Base-by-base conservation (phyloP, 2,329 filamentous ascomycete genomes). In the Nigrospora osmanthi region DNA sequence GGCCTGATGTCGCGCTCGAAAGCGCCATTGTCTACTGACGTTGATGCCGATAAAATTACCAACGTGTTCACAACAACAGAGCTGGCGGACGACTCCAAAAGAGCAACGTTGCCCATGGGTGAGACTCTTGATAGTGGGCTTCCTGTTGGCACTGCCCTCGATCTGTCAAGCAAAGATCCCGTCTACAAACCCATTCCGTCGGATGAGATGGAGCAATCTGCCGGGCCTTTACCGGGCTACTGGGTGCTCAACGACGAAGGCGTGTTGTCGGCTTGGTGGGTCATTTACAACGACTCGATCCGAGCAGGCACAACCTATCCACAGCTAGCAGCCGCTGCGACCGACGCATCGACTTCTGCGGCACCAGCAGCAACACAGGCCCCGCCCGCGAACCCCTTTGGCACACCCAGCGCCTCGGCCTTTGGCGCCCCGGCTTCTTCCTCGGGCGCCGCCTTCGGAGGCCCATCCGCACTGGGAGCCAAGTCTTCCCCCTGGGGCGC, bases 221-320 rank as follows among this genome's bases (percentile, higher is more conserved):
- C 83, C 0, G 82, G 80, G 1, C 91, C 93, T 12, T 67, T 97
- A 10, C 93, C 93, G 6, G 88, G 83, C 11, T 72, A 95, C 36
- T 84, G 93, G 74, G 76, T 89, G 30, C 71, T 98, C 14, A 97
- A 94, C 48, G 84, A 95, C 52, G 88, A 96, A 57, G 93, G 93
- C 51, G 69, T 95, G 11, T 71, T 98, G 14, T 81, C 80, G 38
- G 77, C 82, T 12, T 98, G 91, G 89, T 96, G 91, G 88, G 68
- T 97, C 37, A 78, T 97, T 16, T 96, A 96, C 66, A 80, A 85
- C 33, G 89, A 94, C 36, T 89, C 91, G 2, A 82, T 98, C 49
- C 80, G 83, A 47, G 72, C 83, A 54, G 83, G 83, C 4, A 80
- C 79, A 7, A 78, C 80, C 1, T 97, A 89, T 61, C 77, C 84